Base-by-base conservation (phyloP, 208 protist species). In the Leishmania tropica region DNA sequence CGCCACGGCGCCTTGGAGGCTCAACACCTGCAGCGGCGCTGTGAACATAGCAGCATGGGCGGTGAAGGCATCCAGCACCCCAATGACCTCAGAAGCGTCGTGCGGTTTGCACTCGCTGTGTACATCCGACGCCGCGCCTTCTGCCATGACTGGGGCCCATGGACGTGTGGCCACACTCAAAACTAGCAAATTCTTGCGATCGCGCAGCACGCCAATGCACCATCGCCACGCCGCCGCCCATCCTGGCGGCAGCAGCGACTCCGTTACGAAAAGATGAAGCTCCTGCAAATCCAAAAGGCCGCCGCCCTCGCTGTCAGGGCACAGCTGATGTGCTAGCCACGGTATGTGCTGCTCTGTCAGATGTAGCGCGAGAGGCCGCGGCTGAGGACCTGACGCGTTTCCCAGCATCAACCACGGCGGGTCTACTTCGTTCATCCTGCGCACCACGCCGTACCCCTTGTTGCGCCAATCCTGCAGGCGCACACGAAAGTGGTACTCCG, bases 321-420 rank as follows among this genome's bases (percentile, higher is more conserved):
- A 81, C 21, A 94, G 83, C 79, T 85, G 80, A 31, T 19, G 47
- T 35, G 88, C 86, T 53, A 94, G 81, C 90, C 90, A 94, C 40
- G 83, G 86, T 37, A 92, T 78, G 71, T 92, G 88, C 67, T 77
- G 73, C 62, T 94, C 90, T 3, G 90, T 94, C 35, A 94, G 10
- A 84, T 94, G 88, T 6, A 94, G 79, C 0, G 90, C 88, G 4
- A 91, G 70, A 10, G 89, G 75, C 2, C 84, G 86, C 13, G 75
- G 73, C 70, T 73, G 80, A 48, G 67, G 71, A 21, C 81, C 82
- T 47, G 21, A 31, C 31, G 71, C 67, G 74, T 58, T 56, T 21
- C 75, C 79, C 17, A 83, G 31, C 75, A 88, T 83, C 42, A 58
- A 64, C 85, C 85, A 85, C 71, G 80, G 79, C 48, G 81, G 80